phyloP scores from a whole-genome alignment of 108 stramenopile species.

The Stephanodiscus minutulus region DNA sequence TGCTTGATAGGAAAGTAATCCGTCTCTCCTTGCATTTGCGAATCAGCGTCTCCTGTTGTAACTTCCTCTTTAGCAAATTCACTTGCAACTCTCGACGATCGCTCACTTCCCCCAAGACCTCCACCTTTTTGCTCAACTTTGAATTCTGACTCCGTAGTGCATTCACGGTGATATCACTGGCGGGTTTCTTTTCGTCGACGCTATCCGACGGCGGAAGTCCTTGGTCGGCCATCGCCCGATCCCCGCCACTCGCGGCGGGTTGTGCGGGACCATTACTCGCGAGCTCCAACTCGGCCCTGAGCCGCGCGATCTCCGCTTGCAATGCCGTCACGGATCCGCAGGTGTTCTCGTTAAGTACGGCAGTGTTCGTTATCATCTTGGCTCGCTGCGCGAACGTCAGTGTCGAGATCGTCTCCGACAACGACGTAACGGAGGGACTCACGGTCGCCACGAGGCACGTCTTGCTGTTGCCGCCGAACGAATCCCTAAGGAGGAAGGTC shows the following conservation, averaged over 20 bases:
- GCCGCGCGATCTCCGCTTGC: constrained; percentile 43
- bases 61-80: constrained; percentile 45
- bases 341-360: constrained; percentile 45
- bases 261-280: neutral
- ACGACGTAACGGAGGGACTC: constrained; percentile 19
- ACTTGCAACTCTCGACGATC: constrained; percentile 23
- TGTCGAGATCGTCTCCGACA: constrained; percentile 51
- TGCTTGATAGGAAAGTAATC: constrained; percentile 28
- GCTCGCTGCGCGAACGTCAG: constrained; percentile 59
- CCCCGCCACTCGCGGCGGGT: neutral
- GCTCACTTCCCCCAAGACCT: constrained; percentile 20
- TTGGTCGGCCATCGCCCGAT: neutral
- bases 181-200: neutral
- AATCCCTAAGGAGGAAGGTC: constrained; percentile 51
- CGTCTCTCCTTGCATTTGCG: constrained; percentile 51
- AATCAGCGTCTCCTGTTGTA: constrained; percentile 53
- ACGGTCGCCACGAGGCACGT: constrained; percentile 61
- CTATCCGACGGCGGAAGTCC: neutral
- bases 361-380: constrained; percentile 50
- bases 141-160: constrained; percentile 33
- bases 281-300: constrained; percentile 28
- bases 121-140: constrained; percentile 24
- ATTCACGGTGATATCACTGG: constrained; percentile 4
- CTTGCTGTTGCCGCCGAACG: constrained; percentile 51
- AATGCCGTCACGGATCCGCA: constrained; percentile 41